phyloP scores from a whole-genome alignment of 768 basidiomycete genomes.

The Lyophyllum shimeji region DNA sequence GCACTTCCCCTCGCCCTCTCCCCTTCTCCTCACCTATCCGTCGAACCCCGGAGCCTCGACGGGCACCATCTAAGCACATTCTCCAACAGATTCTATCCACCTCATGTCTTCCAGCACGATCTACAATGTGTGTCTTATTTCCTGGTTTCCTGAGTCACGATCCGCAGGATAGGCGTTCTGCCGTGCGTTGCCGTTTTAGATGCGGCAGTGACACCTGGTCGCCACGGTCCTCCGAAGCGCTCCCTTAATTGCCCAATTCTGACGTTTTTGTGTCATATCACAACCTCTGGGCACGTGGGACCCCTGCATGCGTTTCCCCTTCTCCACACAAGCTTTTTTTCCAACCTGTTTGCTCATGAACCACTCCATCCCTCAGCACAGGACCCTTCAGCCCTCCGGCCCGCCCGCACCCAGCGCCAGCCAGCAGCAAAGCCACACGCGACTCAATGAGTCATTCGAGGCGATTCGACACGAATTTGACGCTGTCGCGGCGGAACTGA shows the following conservation, averaged over 20 bases:
- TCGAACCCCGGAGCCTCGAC: not conserved
- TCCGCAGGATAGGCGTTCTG: constrained; percentile 10
- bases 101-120: constrained; percentile 30
- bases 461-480: constrained; percentile 86
- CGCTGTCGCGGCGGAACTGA: constrained; percentile 63
- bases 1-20: constrained; percentile 4
- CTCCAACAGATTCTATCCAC: not conserved
- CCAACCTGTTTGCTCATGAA: constrained; percentile 17
- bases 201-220: constrained; percentile 3
- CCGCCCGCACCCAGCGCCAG: constrained; percentile 43
- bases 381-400: constrained; percentile 52
- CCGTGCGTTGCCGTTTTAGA: constrained; percentile 3
- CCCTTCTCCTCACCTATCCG: not conserved
- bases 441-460: constrained; percentile 80
- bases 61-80: not conserved
- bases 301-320: constrained; percentile 13
- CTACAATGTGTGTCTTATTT: constrained; percentile 34
- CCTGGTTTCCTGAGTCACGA: not conserved
- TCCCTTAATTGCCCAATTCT: constrained; percentile 8
- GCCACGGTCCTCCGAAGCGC: constrained; percentile 12
- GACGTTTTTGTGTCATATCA: constrained; percentile 23
- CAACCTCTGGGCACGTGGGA: constrained; percentile 21
- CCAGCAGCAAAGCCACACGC: constrained; percentile 35
- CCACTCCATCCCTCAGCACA: constrained; percentile 39
- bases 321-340: constrained; percentile 11